Conservation (phyloP, 2,329 filamentous ascomycete genomes). For the Venturia carpophila region DNA sequence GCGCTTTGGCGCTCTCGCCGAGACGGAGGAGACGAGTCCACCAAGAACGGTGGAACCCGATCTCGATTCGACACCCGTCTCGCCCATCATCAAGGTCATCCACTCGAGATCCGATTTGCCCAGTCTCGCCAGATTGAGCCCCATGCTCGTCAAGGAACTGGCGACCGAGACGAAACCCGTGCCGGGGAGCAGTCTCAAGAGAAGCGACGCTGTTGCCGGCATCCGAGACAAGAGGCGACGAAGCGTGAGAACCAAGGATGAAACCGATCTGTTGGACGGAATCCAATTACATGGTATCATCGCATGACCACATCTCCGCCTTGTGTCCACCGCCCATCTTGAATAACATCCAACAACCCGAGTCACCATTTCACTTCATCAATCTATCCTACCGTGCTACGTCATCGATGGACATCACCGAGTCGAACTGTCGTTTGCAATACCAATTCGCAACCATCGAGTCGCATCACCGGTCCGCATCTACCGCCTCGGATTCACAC, state of each 20-base stretch:
- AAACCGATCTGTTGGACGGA: background rate
- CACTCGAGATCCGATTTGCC: background rate
- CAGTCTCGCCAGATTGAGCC: background rate
- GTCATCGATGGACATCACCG: no score
- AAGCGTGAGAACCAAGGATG: constrained; percentile 1
- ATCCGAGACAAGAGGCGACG: background rate
- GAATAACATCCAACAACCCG: no score
- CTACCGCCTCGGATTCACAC: no score
- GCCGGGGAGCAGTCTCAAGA: constrained; percentile 5
- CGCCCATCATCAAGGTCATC: background rate
- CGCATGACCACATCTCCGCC: background rate
- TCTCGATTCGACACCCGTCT: background rate
- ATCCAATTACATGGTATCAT: background rate
- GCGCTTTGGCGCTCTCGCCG: background rate
- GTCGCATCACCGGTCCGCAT: no score
- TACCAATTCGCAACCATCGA: no score
- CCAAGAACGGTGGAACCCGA: background rate
- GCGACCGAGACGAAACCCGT: background rate
- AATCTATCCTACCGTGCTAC: no score
- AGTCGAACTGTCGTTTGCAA: no score
- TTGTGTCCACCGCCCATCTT: background rate
- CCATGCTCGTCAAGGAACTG: background rate
- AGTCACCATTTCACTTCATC: background rate
- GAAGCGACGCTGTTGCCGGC: constrained; percentile 9
- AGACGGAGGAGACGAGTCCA: background rate